These are phyloP conservation scores for Citrus mangshanensis DNA, from an alignment of 345 rosid genomes.

Conservation along the genomic window DNA sequence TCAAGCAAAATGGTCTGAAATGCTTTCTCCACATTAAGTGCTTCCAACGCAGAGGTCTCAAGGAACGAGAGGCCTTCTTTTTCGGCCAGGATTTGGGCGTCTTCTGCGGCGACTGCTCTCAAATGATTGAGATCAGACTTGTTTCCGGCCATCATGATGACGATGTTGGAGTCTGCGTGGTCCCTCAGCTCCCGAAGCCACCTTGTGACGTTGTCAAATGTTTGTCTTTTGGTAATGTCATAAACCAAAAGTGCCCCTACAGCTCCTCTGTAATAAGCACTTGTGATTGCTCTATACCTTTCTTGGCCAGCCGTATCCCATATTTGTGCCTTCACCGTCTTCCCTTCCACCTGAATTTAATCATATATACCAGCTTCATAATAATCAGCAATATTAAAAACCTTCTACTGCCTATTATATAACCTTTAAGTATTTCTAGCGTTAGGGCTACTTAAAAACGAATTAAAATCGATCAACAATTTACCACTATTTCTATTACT, in stretches of 20 bases:
- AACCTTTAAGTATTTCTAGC: no score
- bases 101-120: constrained; percentile 34
- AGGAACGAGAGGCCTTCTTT: constrained; percentile 49
- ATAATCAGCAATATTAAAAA: not conserved
- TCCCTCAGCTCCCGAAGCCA: constrained; percentile 68
- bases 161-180: constrained; percentile 75
- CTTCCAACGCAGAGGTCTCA: constrained; percentile 64
- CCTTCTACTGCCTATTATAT: no score
- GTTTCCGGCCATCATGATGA: constrained; percentile 70
- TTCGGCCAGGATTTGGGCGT: constrained; percentile 44
- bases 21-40: constrained; percentile 54
- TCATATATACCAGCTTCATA: not conserved
- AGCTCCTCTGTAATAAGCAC: constrained; percentile 72
- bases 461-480: no score
- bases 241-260: constrained; percentile 68
- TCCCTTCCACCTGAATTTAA: constrained; percentile 54
- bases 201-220: constrained; percentile 56
- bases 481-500: no score
- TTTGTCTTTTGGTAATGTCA: constrained; percentile 67
- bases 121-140: constrained; percentile 62
- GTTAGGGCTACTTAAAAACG: no score
- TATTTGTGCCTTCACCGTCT: constrained; percentile 72
- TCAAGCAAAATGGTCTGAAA: constrained; percentile 59
- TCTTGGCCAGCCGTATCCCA: constrained; percentile 81
- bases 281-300: constrained; percentile 68